phyloP scores from a whole-genome alignment of 305 asterid genomes.

The Fraxinus floribunda region DNA sequence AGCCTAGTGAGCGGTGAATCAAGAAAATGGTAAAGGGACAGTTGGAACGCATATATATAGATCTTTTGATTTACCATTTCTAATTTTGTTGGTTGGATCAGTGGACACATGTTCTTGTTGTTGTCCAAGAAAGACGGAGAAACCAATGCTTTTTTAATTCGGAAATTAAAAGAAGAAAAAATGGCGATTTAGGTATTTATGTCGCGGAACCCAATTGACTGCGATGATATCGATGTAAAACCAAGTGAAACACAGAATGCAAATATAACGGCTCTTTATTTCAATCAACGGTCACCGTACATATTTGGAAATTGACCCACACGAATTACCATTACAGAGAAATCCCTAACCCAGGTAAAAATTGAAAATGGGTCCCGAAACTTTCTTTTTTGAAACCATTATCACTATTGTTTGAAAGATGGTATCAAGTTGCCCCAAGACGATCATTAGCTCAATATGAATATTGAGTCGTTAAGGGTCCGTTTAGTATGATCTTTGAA shows the following conservation, averaged over 20 bases:
- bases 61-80: constrained; percentile 10
- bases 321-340: not conserved
- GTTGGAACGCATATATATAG: not conserved
- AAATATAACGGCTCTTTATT: constrained; percentile 15
- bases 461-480: not conserved
- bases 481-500: not conserved
- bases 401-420: not conserved
- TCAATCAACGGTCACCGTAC: constrained; percentile 12
- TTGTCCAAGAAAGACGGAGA: constrained; percentile 77
- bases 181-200: not conserved
- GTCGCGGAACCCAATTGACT: not conserved
- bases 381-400: not conserved
- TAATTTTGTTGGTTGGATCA: constrained; percentile 33
- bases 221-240: constrained; percentile 6
- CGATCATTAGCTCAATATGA: not conserved
- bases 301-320: not conserved
- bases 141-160: constrained; percentile 31
- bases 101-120: constrained; percentile 41
- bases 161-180: not conserved
- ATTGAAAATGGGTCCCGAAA: not conserved
- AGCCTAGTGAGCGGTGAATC: constrained; percentile 11
- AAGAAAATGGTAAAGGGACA: constrained; percentile 3
- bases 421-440: not conserved
- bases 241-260: not conserved
- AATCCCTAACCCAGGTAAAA: not conserved